Evolutionary conservation across 2,329 filamentous ascomycete genomes (phyloP).

Genomic region (Fusarium nelsonii): DNA sequence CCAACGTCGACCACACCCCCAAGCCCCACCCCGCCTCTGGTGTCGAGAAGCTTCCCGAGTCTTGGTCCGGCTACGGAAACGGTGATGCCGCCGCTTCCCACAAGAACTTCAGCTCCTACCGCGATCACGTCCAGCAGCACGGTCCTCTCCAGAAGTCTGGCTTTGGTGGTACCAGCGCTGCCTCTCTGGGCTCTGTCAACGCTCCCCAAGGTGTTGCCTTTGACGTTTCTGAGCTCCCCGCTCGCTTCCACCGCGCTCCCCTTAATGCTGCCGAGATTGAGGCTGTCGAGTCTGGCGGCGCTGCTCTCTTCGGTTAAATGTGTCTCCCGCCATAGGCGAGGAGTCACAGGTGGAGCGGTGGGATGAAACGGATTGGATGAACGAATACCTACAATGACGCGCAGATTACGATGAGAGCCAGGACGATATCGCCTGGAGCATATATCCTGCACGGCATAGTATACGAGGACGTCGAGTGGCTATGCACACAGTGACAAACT

Average conservation of each 20-base stretch:
- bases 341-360: conserved; percentile 42
- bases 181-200: conserved; percentile 77
- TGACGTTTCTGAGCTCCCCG: conserved; percentile 88
- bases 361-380: conserved; percentile 38
- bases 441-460: conserved; percentile 27
- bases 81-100: conserved; percentile 58
- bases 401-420: conserved; percentile 30
- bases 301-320: conserved; percentile 65
- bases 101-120: conserved; percentile 79
- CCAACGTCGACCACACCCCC: conserved; percentile 78
- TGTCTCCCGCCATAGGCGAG: conserved; percentile 28
- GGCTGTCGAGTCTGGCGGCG: conserved; percentile 93
- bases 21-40: conserved; percentile 80
- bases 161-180: conserved; percentile 73
- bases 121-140: conserved; percentile 82
- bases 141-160: conserved; percentile 75
- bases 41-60: conserved; percentile 70
- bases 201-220: conserved; percentile 83
- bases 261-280: conserved; percentile 91
- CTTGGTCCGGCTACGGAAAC: conserved; percentile 57
- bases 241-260: conserved; percentile 80
- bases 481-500: conserved; percentile 22
- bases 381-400: conserved; percentile 35
- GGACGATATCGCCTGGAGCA: conserved; percentile 38
- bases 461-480: conserved; percentile 40